These are phyloP conservation scores for Talaromyces stipitatus DNA, from an alignment of 495 filamentous ascomycete species.

Conservation along the genomic window DNA sequence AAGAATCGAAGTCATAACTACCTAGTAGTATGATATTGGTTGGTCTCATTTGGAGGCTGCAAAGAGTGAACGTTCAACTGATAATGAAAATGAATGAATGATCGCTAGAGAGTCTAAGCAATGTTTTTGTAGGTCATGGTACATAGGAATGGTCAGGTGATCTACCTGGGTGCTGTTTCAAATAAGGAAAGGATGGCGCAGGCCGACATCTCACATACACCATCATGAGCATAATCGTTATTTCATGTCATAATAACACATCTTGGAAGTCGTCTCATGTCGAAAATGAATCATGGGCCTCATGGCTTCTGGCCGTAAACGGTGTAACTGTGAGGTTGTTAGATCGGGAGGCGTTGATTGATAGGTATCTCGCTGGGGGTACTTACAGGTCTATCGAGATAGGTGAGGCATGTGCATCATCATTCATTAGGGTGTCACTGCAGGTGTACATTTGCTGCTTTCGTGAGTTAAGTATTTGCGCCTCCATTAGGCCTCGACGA, in stretches of 20 bases:
- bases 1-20: background rate
- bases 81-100: background rate
- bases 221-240: background rate
- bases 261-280: background rate
- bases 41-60: background rate
- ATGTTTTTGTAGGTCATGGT: background rate
- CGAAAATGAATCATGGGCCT: background rate
- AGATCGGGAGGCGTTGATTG: background rate
- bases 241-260: background rate
- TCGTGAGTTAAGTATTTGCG: background rate
- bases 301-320: constrained; percentile 4
- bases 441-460: background rate
- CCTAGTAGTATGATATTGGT: background rate
- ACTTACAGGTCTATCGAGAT: constrained; percentile 1
- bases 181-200: background rate
- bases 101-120: background rate
- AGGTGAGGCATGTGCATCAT: background rate
- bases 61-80: background rate
- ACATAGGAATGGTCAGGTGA: constrained; percentile 3
- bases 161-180: background rate
- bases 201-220: background rate
- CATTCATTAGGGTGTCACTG: background rate
- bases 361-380: background rate
- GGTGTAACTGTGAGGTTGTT: background rate
- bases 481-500: background rate